Percentiles rank a stretch among this genome's conserved stretches.
These are phyloP conservation scores for Candida sojae DNA, from an alignment of 1,139 yeast species.

Conservation along the genomic window DNA sequence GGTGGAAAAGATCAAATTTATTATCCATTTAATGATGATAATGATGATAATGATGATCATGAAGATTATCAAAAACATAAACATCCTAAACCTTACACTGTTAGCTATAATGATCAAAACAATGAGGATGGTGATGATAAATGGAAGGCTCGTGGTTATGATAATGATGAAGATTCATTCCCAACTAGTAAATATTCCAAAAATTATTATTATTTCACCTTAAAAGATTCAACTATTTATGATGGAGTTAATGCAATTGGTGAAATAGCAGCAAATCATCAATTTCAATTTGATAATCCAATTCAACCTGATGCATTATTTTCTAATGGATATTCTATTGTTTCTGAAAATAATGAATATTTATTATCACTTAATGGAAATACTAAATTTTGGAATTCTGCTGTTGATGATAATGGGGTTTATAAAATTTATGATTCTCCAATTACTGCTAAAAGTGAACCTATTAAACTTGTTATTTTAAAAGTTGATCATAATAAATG, in stretches of 20 bases:
- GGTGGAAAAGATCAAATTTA: constrained; percentile 3
- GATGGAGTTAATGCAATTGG: constrained; percentile 40
- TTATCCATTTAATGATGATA: not conserved
- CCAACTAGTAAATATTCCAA: not conserved
- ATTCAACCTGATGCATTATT: constrained; percentile 8
- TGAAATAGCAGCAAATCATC: constrained; percentile 46
- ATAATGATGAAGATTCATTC: not conserved
- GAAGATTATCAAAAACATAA: not conserved
- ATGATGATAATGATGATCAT: not conserved
- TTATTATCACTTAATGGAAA: constrained; percentile 9
- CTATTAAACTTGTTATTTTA: constrained; percentile 4
- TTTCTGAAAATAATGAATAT: constrained; percentile 22
- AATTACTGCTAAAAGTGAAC: constrained; percentile 18
- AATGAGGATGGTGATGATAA: constrained; percentile 1
- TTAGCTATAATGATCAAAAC: not conserved
- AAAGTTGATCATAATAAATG: not conserved
- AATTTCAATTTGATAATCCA: constrained; percentile 48
- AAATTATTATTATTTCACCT: constrained; percentile 2
- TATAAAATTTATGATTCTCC: constrained; percentile 12
- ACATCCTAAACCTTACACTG: not conserved
- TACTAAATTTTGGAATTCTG: constrained; percentile 33
- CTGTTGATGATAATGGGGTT: constrained; percentile 34
- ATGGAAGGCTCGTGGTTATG: constrained; percentile 1
- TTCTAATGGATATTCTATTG: constrained; percentile 17
- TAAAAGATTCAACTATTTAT: constrained; percentile 17